Evolutionary conservation across 306 rosid species (phyloP).

Genomic region (Abrus precatorius): DNA sequence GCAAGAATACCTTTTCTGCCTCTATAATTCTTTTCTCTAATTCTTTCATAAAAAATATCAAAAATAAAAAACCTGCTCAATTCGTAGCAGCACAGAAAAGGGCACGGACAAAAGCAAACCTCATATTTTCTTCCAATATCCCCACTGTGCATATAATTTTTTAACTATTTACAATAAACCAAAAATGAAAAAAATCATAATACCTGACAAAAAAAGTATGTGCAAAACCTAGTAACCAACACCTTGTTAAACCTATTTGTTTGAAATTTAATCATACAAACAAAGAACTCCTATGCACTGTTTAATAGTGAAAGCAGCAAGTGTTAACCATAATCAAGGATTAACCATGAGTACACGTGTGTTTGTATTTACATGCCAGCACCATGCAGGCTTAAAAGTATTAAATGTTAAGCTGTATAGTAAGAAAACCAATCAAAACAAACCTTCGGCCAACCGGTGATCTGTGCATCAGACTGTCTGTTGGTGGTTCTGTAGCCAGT

Average conservation of each 20-base stretch:
- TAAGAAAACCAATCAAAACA: constrained; percentile 43
- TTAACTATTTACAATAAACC: too few species aligned
- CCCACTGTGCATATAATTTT: too few species aligned
- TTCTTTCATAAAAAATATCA: not conserved
- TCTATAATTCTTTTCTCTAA: not conserved
- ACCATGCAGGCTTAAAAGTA: constrained; percentile 12
- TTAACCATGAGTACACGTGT: not conserved
- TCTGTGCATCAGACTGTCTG: constrained; percentile 87
- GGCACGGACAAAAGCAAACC: not conserved
- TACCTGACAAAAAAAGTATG: too few species aligned
- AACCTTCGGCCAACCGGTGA: constrained; percentile 96
- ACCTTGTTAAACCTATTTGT: too few species aligned
- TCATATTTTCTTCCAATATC: too few species aligned
- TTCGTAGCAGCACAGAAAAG: not conserved
- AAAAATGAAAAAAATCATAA: too few species aligned
- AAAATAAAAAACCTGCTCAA: not conserved
- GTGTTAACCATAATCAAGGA: not conserved
- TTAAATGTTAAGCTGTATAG: constrained; percentile 19
- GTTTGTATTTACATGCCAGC: too few species aligned
- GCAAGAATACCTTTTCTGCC: not conserved
- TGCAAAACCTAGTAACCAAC: too few species aligned
- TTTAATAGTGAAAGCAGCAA: too few species aligned
- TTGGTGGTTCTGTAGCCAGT: constrained; percentile 98
- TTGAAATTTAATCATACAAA: too few species aligned
- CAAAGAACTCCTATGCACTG: too few species aligned